These are phyloP conservation scores for Diddensiella caesifluorescens DNA, from an alignment of 805 yeast species.

Conservation along the genomic window DNA sequence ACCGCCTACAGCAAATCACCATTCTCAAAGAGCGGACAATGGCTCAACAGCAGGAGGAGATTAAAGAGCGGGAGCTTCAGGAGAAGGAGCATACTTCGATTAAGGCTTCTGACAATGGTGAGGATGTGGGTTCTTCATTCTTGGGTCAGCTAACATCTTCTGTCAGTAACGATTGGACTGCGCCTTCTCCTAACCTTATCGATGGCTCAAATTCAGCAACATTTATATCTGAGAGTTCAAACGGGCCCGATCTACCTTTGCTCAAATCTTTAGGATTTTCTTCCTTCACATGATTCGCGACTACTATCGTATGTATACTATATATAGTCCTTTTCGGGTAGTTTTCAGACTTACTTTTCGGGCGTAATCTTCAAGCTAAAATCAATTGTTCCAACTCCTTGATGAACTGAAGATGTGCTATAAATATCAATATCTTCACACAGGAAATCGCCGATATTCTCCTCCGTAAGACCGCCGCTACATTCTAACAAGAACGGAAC, in stretches of 20 bases:
- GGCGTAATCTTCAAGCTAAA: constrained; percentile 77
- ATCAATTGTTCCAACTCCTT: constrained; percentile 80
- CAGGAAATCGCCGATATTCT: constrained; percentile 59
- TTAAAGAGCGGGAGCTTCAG: neutral
- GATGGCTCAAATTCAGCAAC: neutral
- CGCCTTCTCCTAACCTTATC: neutral
- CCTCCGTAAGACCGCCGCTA: constrained; percentile 79
- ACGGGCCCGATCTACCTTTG: constrained; percentile 15
- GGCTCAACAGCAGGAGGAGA: constrained; percentile 8
- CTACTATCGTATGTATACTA: neutral
- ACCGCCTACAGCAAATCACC: constrained; percentile 53
- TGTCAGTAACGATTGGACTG: neutral
- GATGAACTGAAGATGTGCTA: constrained; percentile 87
- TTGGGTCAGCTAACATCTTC: constrained; percentile 12
- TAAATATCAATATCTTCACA: constrained; percentile 82
- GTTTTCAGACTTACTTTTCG: no score
- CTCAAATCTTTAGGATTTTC: constrained; percentile 12
- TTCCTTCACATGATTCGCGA: constrained; percentile 7
- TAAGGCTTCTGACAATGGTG: neutral
- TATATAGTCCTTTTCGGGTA: no score
- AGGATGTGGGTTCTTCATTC: constrained; percentile 17
- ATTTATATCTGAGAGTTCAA: constrained; percentile 2
- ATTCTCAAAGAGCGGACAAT: constrained; percentile 29
- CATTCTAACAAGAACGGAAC: constrained; percentile 67
- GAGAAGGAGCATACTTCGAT: constrained; percentile 1